Conservation (phyloP, 179 eudicot genomes). For the Silene vulgaris region DNA sequence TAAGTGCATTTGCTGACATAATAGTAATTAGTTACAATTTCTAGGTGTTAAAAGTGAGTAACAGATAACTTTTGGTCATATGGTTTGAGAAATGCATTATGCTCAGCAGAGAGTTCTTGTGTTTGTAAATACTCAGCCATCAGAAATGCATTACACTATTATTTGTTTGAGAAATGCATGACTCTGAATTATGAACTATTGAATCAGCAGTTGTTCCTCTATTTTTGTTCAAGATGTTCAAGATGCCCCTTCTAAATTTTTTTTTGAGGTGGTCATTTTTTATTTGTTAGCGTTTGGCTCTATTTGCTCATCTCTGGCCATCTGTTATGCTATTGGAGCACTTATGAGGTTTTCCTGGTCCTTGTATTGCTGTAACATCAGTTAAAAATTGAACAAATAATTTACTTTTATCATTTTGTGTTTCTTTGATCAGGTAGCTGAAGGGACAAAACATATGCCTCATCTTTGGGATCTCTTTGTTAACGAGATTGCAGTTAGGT, state of each 20-base stretch:
- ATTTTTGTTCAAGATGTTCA: not conserved
- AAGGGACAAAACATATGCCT: slow-evolving; percentile 84
- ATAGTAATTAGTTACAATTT: not conserved
- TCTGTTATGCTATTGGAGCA: not conserved
- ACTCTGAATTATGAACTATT: not conserved
- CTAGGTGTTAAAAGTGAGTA: not conserved
- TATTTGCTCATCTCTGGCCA: not conserved
- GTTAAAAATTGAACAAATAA: not conserved
- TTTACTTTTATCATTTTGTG: slow-evolving; percentile 2
- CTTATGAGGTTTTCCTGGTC: not conserved
- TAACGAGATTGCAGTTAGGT: slow-evolving; percentile 77
- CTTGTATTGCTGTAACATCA: not conserved
- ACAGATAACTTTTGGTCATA: not conserved
- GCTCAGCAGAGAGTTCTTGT: too few relatives aligned
- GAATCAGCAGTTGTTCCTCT: not conserved
- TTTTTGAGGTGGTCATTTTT: not conserved
- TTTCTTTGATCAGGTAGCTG: slow-evolving; percentile 62
- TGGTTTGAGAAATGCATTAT: not conserved
- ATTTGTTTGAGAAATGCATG: not conserved
- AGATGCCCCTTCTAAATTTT: not conserved
- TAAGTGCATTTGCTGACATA: slow-evolving; percentile 29
- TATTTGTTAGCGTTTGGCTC: not conserved
- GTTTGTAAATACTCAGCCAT: not conserved
- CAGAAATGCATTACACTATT: too few relatives aligned
- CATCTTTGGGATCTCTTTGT: slow-evolving; percentile 91